Base-by-base conservation (phyloP, 345 rosid genomes). In the Bretschneidera sinensis region DNA sequence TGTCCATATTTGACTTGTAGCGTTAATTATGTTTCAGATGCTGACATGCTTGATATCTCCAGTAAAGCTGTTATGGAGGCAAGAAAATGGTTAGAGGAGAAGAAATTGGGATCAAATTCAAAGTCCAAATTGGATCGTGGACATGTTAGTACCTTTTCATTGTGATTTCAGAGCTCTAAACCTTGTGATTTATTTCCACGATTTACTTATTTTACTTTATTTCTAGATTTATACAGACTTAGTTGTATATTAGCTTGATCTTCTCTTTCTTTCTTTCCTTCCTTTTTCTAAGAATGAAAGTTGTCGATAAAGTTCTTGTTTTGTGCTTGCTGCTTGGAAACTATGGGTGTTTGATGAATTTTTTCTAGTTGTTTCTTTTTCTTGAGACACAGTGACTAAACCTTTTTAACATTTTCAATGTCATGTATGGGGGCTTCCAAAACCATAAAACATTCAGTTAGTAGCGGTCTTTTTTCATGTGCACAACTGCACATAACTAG, bases 1-100 rank as follows among this genome's bases (percentile, higher is more conserved):
- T 25, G 48, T 31, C 34, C 53, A 54, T 65, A 23, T 20, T 43
- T 71, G 35, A 43, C 56, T 58, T 60, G 31, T n/a, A n/a, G 59
- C 8, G 48, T 65, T 35, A 48, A 51, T 73, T 68, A 55, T 15
- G 59, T 69, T 71, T 22, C 79, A 86, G 92, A 81, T 70, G 74
- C 59, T 31, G 77, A 66, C 66, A 64, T 51, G 59, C 80, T 79
- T 72, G 85, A 76, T 61, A 63, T 66, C 63, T 61, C 80, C 65
- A 71, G 51, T 66, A 55, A 75, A 67, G 87, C 86, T 75, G 79
- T 85, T 57, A 64, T 53, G 66, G 95, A 90, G 83, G 96, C 97
- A 48, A 87, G 78, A 63, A 87, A 78, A 61, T 89, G 96, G 96
- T 65, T 85, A 19, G 82, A 83, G 73, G 83, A 80, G 78, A 89